Base-by-base conservation (phyloP, 768 basidiomycete genomes). In the Suillus alpinus region DNA sequence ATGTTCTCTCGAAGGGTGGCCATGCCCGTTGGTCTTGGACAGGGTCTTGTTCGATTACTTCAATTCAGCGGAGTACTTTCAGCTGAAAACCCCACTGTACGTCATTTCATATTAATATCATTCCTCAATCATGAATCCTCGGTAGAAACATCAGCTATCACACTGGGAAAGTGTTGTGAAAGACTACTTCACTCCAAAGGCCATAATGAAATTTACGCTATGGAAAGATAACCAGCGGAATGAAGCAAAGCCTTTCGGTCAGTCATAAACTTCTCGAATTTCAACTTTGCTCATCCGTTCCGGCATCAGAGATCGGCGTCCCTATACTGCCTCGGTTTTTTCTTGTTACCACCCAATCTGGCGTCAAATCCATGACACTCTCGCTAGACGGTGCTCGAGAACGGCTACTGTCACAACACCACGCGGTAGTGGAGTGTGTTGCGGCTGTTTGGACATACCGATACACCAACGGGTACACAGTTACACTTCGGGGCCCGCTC, bases 171-270 rank as follows among this genome's bases (percentile, higher is more conserved):
- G 77, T 3, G 67, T 91, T 40, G 82, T 92, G 61, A 78, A 79
- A 53, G 84, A 87, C 32, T 92, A 86, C 64, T 94, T 93, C 68
- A 83, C 84, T 9, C 81, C 85, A 2, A 83, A 84, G 61, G 88
- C 90, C 23, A 73, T 83, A 50, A 85, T 93, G 84, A 90, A 86
- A 70, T 80, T 94, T 65, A 92, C 90, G 3, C 75, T 94, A n/a
- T 93, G 92, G 92, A 91, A 91, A 69, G 91, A 92, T 71, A 92
- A 89, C 66, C 84, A 86, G 68, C 82, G 80, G 66, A 82, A 80
- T 29, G 92, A 93, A 68, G 91, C 91, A 36, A 94, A 92, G 67
- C 88, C 88, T 9, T 92, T 94, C 66, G 91, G 92, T 93, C 58
- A 34, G 13, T 59, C 53, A 6, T 0, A 26, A 56, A 2, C 77